These are phyloP conservation scores for Przewalskia tangutica DNA, from an alignment of 257 asterid genomes.

Conservation along the genomic window DNA sequence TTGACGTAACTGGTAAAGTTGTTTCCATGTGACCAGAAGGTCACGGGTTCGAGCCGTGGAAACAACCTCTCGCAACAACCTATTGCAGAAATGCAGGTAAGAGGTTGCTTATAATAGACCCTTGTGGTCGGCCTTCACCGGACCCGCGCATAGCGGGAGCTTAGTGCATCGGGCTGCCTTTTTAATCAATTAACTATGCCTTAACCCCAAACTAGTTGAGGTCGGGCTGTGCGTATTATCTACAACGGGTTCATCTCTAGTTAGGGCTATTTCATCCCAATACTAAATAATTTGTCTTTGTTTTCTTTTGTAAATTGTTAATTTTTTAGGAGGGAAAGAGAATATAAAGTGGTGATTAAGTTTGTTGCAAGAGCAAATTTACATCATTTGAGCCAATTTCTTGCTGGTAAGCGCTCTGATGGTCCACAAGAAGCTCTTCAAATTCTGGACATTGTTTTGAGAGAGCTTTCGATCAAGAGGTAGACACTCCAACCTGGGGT, in stretches of 20 bases:
- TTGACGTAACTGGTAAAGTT: too few relatives aligned
- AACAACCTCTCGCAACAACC: too few relatives aligned
- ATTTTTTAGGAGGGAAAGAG: constrained; percentile 63
- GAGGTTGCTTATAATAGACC: too few relatives aligned
- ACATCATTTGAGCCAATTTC: constrained; percentile 86
- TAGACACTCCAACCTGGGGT: constrained; percentile 2
- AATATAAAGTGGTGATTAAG: constrained; percentile 72
- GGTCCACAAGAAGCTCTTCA: constrained; percentile 94
- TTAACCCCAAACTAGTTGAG: background rate
- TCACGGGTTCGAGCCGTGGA: too few relatives aligned
- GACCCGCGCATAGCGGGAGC: too few relatives aligned
- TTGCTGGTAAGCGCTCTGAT: constrained; percentile 91
- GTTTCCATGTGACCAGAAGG: too few relatives aligned
- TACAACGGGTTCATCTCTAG: background rate
- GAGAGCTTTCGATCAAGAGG: constrained; percentile 87
- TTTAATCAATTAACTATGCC: background rate
- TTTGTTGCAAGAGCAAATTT: constrained; percentile 81
- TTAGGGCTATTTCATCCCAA: background rate
- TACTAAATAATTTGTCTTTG: background rate
- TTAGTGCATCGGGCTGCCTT: too few relatives aligned
- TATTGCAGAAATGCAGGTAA: too few relatives aligned
- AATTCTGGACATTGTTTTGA: constrained; percentile 84
- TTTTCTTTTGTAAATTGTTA: background rate
- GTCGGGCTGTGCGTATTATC: background rate
- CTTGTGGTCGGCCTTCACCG: too few relatives aligned